phyloP scores from a whole-genome alignment of 305 asterid genomes.

The Ilex paraguariensis region DNA sequence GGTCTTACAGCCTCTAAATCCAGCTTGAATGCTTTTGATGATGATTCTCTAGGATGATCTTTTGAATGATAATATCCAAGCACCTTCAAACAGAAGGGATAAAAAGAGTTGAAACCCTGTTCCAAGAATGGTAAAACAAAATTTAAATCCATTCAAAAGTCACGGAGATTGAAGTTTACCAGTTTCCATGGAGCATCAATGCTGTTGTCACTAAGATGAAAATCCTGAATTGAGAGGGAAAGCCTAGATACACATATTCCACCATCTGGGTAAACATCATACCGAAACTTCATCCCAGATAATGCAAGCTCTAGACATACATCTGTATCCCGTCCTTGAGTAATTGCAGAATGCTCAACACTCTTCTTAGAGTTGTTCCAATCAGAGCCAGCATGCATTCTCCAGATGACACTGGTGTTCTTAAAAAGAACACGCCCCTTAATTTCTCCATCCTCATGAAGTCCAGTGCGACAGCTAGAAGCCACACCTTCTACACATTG shows the following conservation, averaged over 20 bases:
- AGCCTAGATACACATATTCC: constrained; percentile 61
- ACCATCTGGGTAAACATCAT: constrained; percentile 71
- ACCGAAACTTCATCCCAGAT: constrained; percentile 61
- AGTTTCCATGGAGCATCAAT: constrained; percentile 90
- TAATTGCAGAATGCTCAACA: constrained; percentile 30
- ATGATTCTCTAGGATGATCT: constrained; percentile 65
- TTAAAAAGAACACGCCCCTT: constrained; percentile 63
- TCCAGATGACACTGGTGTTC: constrained; percentile 81
- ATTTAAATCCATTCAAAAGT: constrained; percentile 10
- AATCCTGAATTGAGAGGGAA: constrained; percentile 57
- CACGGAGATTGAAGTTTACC: constrained; percentile 43
- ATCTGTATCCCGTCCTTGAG: constrained; percentile 53
- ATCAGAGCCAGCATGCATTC: constrained; percentile 85
- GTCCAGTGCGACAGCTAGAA: constrained; percentile 42
- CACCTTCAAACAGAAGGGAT: constrained; percentile 48
- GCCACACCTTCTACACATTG: constrained; percentile 35
- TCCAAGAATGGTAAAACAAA: constrained; percentile 1
- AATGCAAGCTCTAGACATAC: constrained; percentile 64
- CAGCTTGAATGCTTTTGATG: constrained; percentile 80
- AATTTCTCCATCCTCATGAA: constrained; percentile 43
- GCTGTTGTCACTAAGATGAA: constrained; percentile 64
- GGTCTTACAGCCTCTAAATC: constrained; percentile 85
- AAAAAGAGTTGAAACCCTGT: not conserved
- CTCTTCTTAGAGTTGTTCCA: constrained; percentile 55
- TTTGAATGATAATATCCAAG: constrained; percentile 83